These are phyloP conservation scores for Stereum hirsutum DNA, from an alignment of 1,284 basidiomycete species.

Conservation along the genomic window DNA sequence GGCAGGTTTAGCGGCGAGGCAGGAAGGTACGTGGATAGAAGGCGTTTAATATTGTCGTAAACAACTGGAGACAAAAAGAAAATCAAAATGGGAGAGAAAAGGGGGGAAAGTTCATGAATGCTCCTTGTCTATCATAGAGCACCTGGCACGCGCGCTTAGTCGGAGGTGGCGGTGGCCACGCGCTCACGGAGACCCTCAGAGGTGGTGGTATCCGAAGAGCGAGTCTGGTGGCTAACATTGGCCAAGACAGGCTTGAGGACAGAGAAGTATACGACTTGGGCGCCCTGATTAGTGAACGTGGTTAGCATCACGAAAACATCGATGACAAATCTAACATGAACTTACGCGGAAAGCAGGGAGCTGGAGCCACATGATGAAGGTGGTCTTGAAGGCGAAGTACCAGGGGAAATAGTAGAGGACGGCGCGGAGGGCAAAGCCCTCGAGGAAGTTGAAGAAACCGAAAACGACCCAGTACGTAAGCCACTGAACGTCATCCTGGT, in stretches of 20 bases:
- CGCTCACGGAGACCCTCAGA: constrained; percentile 36
- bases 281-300: constrained; percentile 41
- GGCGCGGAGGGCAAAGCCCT: constrained; percentile 64
- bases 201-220: constrained; percentile 16
- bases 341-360: constrained; percentile 72
- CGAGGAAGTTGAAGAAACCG: constrained; percentile 80
- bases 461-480: constrained; percentile 86
- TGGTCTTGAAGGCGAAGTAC: constrained; percentile 87
- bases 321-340: constrained; percentile 16
- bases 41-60: too few species aligned
- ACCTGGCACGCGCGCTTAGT: constrained; percentile 15
- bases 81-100: not conserved
- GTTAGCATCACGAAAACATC: constrained; percentile 2
- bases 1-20: too few species aligned
- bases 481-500: constrained; percentile 81
- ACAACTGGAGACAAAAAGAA: not conserved
- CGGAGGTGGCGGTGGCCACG: constrained; percentile 27
- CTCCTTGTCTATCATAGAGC: not conserved
- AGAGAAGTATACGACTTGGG: constrained; percentile 59
- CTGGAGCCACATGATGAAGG: constrained; percentile 84
- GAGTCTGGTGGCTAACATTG: constrained; percentile 31
- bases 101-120: not conserved
- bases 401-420: constrained; percentile 81
- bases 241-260: constrained; percentile 63
- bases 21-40: too few species aligned